These are phyloP conservation scores for Roridomyces roridus DNA, from an alignment of 768 basidiomycete genomes.

Conservation along the genomic window DNA sequence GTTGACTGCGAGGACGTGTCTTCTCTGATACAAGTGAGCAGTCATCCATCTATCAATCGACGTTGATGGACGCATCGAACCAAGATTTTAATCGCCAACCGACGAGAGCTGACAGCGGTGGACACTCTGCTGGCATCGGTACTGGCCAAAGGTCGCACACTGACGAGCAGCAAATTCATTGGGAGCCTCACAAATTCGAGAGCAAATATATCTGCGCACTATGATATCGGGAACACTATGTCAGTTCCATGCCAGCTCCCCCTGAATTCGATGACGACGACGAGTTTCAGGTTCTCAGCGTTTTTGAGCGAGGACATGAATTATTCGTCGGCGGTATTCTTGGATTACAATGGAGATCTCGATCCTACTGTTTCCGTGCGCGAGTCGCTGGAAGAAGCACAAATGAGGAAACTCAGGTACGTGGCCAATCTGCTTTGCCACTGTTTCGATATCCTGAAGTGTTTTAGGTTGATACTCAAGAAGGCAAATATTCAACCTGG, in stretches of 20 bases:
- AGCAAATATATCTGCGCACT: constrained; percentile 60
- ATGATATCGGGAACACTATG: constrained; percentile 62
- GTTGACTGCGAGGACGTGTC: constrained; percentile 24
- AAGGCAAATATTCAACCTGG: constrained; percentile 55
- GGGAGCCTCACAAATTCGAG: constrained; percentile 52
- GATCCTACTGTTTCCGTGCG: constrained; percentile 41
- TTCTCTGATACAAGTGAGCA: constrained; percentile 20
- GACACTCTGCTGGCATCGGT: constrained; percentile 19
- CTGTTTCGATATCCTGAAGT: background rate
- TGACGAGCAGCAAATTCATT: constrained; percentile 40
- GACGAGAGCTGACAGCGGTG: background rate
- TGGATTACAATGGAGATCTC: constrained; percentile 38
- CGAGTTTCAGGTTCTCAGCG: constrained; percentile 22
- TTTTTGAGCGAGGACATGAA: constrained; percentile 60
- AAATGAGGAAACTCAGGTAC: constrained; percentile 23
- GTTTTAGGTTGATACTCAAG: constrained; percentile 43
- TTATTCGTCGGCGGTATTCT: constrained; percentile 60
- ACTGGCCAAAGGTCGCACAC: constrained; percentile 12
- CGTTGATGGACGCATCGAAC: background rate
- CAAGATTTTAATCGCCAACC: constrained; percentile 26
- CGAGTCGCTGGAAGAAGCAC: constrained; percentile 28
- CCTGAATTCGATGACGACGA: background rate
- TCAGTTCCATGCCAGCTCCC: constrained; percentile 28
- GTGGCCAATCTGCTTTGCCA: background rate
- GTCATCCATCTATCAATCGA: background rate